Conservation (phyloP, 1,284 basidiomycete genomes). For the Rhodotorula sp. region DNA sequence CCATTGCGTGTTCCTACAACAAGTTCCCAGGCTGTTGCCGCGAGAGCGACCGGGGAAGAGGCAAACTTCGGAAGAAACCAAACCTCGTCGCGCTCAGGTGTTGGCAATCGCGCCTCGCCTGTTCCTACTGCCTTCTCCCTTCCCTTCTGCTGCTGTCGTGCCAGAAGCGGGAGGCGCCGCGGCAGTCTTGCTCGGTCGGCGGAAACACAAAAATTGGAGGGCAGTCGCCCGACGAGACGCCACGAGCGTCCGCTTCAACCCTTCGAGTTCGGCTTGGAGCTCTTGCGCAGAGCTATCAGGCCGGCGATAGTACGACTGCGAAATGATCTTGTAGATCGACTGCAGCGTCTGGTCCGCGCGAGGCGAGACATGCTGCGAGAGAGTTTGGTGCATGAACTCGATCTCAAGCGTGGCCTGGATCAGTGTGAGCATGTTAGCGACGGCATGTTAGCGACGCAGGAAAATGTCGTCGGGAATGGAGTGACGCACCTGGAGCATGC, state of each 20-base stretch:
- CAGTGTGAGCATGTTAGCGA: too few species aligned
- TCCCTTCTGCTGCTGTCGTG: neutral
- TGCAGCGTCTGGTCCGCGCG: conserved; percentile 77
- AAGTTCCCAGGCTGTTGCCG: too few species aligned
- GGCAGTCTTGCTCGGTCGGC: conserved; percentile 21
- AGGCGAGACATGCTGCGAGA: conserved; percentile 80
- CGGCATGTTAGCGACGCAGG: too few species aligned
- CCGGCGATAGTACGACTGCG: conserved; percentile 79
- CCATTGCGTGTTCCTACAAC: too few species aligned
- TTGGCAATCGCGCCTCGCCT: conserved; percentile 22
- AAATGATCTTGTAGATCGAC: conserved; percentile 90
- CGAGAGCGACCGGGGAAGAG: too few species aligned
- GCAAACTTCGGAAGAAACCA: neutral
- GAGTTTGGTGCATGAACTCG: conserved; percentile 95
- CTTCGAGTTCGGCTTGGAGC: conserved; percentile 66
- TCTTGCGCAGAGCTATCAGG: conserved; percentile 52
- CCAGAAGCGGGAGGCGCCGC: neutral
- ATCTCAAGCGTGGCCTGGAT: conserved; percentile 94
- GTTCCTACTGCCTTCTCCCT: neutral
- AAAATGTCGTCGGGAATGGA: too few species aligned
- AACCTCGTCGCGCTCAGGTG: neutral
- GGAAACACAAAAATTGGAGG: conserved; percentile 81
- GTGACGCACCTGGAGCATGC: conserved; percentile 82
- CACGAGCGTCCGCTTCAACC: conserved; percentile 82
- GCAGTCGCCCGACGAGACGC: conserved; percentile 85